Conservation (phyloP, 768 basidiomycete species). For the Rhodotorula graminis region DNA sequence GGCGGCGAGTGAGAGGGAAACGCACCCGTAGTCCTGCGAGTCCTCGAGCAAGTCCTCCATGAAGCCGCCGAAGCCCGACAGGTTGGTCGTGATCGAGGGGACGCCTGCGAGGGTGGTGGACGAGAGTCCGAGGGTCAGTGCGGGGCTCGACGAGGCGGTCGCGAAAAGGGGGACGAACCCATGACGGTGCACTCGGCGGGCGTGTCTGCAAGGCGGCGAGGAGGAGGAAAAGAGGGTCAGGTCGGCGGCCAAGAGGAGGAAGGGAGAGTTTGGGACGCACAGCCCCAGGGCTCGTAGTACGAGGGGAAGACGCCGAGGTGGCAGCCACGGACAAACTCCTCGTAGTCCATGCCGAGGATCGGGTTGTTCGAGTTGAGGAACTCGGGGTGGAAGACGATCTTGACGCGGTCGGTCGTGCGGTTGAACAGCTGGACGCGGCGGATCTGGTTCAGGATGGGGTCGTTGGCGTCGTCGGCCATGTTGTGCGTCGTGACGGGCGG, state of each 20-base stretch:
- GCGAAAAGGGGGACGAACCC: conserved; percentile 63
- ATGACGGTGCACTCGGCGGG: conserved; percentile 99
- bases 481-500: conserved; percentile 98
- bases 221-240: neutral
- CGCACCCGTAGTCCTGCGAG: conserved; percentile 55
- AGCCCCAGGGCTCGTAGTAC: conserved; percentile 43
- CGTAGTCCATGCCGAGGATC: conserved; percentile 93
- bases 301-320: conserved; percentile 96
- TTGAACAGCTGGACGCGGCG: conserved; percentile 93
- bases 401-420: conserved; percentile 77
- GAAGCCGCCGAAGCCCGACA: conserved; percentile 80
- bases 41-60: conserved; percentile 82
- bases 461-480: conserved; percentile 86
- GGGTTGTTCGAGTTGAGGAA: conserved; percentile 98
- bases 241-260: too few relatives aligned
- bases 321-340: conserved; percentile 97
- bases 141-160: neutral
- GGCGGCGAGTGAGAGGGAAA: neutral
- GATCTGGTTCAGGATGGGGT: conserved; percentile 92
- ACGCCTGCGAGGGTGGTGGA: conserved; percentile 53
- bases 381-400: conserved; percentile 96
- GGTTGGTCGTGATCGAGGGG: conserved; percentile 91
- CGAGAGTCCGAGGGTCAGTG: neutral
- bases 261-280: conserved; percentile 7
- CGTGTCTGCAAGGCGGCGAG: conserved; percentile 58